Percentiles rank a stretch among this genome's conserved stretches.
These are phyloP conservation scores for Uronychia setigera DNA, from an alignment of 73 alveolate species.

Conservation along the genomic window DNA sequence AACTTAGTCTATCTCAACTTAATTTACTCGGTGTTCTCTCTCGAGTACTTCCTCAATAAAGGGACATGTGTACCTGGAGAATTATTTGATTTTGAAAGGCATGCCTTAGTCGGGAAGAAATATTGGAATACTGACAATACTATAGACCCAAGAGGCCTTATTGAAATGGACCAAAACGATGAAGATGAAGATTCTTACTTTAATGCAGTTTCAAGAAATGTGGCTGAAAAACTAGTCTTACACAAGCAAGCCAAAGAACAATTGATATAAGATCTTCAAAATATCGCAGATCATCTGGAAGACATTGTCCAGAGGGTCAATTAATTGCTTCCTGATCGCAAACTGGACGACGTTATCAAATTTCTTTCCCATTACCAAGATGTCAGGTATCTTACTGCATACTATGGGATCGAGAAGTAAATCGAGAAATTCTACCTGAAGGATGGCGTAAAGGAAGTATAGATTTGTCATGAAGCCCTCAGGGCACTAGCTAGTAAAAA, in stretches of 20 bases:
- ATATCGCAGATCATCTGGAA: neutral
- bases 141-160: neutral
- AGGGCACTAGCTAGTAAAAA: neutral
- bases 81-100: conserved; percentile 26
- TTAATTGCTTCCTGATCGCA: neutral
- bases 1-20: conserved; percentile 13
- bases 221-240: conserved; percentile 25
- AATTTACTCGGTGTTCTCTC: conserved; percentile 20
- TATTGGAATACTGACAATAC: conserved; percentile 39
- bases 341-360: conserved; percentile 9
- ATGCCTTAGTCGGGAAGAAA: conserved; percentile 29
- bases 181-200: conserved; percentile 1
- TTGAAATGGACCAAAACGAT: conserved; percentile 15
- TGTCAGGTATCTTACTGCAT: conserved; percentile 7
- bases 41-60: conserved; percentile 41
- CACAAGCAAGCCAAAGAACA: conserved; percentile 33
- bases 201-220: conserved; percentile 19
- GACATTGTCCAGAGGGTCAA: neutral
- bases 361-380: conserved; percentile 24
- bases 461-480: neutral
- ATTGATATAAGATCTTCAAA: conserved; percentile 27
- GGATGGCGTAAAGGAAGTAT: conserved; percentile 12
- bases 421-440: conserved; percentile 22
- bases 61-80: conserved; percentile 25
- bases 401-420: conserved; percentile 44